Base-by-base conservation (phyloP, 2,329 filamentous ascomycete genomes). In the Fusarium protoensiforme region DNA sequence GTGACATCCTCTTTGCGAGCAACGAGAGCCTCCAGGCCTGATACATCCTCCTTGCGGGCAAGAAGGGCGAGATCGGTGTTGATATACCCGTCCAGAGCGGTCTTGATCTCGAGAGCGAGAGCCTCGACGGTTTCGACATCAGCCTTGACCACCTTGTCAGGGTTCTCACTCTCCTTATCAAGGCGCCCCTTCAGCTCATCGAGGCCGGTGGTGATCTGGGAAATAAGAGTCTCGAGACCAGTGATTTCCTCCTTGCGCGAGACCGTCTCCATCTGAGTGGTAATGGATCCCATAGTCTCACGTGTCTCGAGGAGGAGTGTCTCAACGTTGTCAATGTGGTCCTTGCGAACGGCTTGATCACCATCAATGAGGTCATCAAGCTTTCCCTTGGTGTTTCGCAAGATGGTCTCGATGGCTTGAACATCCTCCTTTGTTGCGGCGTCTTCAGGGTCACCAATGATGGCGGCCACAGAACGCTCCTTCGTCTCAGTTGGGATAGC, bases 361-460 rank as follows among this genome's bases (percentile, higher is more conserved):
- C 91, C 88, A 59, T 95, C 89, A 58, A 97, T 89, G 22, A 90
- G 81, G 67, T 97, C 95, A 67, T 98, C 96, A 11, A 98, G 85
- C 54, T 93, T 93, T 7, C 92, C 91, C 80, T 98, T 98, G 35
- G 95, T 95, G 80, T 97, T 98, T 46, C 93, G 91, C 14, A 98
- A 87, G 57, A 98, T 91, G 0, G 93, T 97, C 81, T 98, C 96
- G 67, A 98, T 95, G 13, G 94, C 94, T 69, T 96, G 91, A 0
- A 95, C 94, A 76, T 98, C 95, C 74, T 98, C 94, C 79, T 94
- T 84, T 80, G 74, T 86, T 76, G 75, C 87, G 78, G 67, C 84
- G 65, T 87, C 83, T 7, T 77, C 75, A 16, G 65, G 73, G 13
- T 70, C 67, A 10, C 67, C 64, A 5, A 56, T 65, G 10, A 41